Conservation (phyloP, 495 filamentous ascomycete genomes). For the Penicillium lividum region DNA sequence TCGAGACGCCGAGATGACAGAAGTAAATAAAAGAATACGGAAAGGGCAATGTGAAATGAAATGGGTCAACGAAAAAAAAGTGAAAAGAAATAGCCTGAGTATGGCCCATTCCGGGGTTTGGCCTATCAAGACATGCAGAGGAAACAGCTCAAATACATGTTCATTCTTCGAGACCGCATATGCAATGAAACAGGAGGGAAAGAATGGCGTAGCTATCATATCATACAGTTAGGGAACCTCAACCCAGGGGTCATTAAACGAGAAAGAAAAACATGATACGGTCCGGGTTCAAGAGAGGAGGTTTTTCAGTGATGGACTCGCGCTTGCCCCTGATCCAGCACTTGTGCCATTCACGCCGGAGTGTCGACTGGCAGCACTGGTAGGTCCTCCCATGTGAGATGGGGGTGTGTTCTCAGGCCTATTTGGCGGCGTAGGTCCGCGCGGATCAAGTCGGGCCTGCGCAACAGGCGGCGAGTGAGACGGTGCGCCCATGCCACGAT, state of each 20-base stretch:
- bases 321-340: conserved; percentile 58
- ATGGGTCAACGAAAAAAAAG: conserved; percentile 14
- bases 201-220: conserved; percentile 30
- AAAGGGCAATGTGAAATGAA: neutral
- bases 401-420: conserved; percentile 37
- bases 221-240: conserved; percentile 26
- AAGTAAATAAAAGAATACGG: conserved; percentile 12
- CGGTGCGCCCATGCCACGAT: conserved; percentile 36
- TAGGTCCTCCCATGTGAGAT: conserved; percentile 24
- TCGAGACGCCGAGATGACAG: conserved; percentile 23
- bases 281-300: conserved; percentile 57
- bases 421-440: conserved; percentile 35
- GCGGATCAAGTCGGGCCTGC: conserved; percentile 37
- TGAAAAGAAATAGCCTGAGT: conserved; percentile 11
- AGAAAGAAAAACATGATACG: conserved; percentile 4
- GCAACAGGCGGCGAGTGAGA: conserved; percentile 41
- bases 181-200: conserved; percentile 28
- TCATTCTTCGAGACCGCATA: conserved; percentile 24
- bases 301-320: conserved; percentile 75
- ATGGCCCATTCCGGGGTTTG: neutral
- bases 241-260: neutral
- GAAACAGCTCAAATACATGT: conserved; percentile 15
- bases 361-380: conserved; percentile 34
- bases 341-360: conserved; percentile 38
- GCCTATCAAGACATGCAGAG: neutral